Evolutionary conservation across 768 basidiomycete genomes (phyloP).

Genomic region (Favolaschia claudopus): DNA sequence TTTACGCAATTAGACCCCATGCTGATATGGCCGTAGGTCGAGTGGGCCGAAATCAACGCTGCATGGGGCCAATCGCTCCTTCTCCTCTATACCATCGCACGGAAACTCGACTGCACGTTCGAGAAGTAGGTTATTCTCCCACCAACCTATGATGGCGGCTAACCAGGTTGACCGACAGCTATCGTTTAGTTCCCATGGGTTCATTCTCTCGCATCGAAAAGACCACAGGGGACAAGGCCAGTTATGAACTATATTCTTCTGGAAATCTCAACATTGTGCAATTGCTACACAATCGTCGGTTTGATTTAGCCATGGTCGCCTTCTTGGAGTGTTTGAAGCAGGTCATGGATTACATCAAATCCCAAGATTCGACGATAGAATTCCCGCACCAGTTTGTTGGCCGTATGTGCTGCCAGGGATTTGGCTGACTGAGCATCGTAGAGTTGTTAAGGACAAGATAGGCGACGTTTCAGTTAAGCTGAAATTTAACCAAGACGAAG

Average conservation of each 20-base stretch:
- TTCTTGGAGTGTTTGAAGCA: slow-evolving; percentile 96
- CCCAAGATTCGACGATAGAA: slow-evolving; percentile 74
- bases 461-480: slow-evolving; percentile 94
- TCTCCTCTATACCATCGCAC: slow-evolving; percentile 87
- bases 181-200: slow-evolving; percentile 91
- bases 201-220: slow-evolving; percentile 94
- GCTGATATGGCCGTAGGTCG: slow-evolving; percentile 63
- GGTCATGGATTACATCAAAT: slow-evolving; percentile 84
- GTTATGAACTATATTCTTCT: slow-evolving; percentile 93
- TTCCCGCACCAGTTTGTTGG: slow-evolving; percentile 86
- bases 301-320: slow-evolving; percentile 95
- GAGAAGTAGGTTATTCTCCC: slow-evolving; percentile 63
- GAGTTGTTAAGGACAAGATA: slow-evolving; percentile 93
- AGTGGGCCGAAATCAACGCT: slow-evolving; percentile 99
- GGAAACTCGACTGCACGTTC: slow-evolving; percentile 90
- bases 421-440: slow-evolving; percentile 39
- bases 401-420: neutral
- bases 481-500: slow-evolving; percentile 94
- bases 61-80: slow-evolving; percentile 98
- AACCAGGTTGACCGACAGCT: slow-evolving; percentile 56
- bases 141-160: neutral
- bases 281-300: slow-evolving; percentile 91
- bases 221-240: slow-evolving; percentile 79
- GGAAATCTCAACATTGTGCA: slow-evolving; percentile 91
- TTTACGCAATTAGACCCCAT: neutral